Percentiles rank a stretch among this genome's conserved stretches.
Conservation (phyloP, 2,329 filamentous ascomycete genomes). For the Arthrinium puccinioides region DNA sequence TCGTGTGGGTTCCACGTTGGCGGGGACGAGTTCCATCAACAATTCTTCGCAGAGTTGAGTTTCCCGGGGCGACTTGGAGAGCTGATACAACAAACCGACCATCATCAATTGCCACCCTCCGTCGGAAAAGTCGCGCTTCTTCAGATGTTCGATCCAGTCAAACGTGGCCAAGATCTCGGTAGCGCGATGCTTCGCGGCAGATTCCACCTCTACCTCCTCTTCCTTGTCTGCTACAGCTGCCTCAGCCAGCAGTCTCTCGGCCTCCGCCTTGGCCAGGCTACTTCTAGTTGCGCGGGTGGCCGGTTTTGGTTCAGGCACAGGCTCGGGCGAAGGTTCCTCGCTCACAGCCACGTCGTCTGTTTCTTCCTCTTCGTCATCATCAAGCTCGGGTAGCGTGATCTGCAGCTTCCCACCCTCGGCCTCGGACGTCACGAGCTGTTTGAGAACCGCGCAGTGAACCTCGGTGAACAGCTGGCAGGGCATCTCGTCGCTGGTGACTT, state of each 20-base stretch:
- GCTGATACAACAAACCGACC: conserved; percentile 76
- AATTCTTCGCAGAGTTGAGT: conserved; percentile 71
- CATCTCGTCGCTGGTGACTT: conserved; percentile 63
- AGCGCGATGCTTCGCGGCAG: conserved; percentile 55
- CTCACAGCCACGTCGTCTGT: conserved; percentile 50
- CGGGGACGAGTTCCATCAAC: conserved; percentile 72
- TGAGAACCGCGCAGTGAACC: conserved; percentile 84
- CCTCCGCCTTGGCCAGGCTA: conserved; percentile 75
- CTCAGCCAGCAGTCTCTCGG: conserved; percentile 53
- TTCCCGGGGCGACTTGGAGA: conserved; percentile 68
- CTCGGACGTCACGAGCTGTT: conserved; percentile 72
- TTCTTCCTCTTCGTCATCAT: conserved; percentile 61
- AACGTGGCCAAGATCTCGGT: conserved; percentile 67
- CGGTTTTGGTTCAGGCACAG: conserved; percentile 60
- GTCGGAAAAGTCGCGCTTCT: conserved; percentile 75
- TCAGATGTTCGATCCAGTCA: conserved; percentile 79
- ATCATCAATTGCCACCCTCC: conserved; percentile 91
- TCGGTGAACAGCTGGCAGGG: conserved; percentile 84
- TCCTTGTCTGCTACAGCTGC: conserved; percentile 3
- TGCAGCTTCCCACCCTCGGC: conserved; percentile 71
- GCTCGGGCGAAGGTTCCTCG: conserved; percentile 54
- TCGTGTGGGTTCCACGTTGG: conserved; percentile 65
- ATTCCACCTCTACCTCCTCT: conserved; percentile 35
- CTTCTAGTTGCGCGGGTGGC: conserved; percentile 71
- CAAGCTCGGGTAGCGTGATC: conserved; percentile 68